A percentile compares a stretch with the other conserved stretches of the same genome.
Evolutionary conservation across 768 basidiomycete species (phyloP).

Genomic region (Tylopilus vinaceipallidus): DNA sequence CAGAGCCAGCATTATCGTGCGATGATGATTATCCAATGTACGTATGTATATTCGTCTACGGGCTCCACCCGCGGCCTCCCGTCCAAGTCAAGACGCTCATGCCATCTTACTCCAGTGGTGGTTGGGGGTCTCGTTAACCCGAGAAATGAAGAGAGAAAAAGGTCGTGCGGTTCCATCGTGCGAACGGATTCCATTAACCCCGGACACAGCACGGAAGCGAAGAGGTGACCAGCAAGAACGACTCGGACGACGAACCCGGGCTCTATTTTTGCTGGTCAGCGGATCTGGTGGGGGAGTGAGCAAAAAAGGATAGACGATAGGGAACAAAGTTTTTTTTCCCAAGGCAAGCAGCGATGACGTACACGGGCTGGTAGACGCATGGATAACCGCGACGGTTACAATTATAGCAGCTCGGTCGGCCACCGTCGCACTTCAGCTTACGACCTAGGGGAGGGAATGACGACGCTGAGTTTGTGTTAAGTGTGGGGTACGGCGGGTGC

Average conservation of each 20-base stretch:
- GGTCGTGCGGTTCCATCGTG: constrained; percentile 18
- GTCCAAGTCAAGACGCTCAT: constrained; percentile 6
- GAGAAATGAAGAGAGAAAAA: constrained; percentile 1
- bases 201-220: constrained; percentile 20
- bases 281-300: constrained; percentile 19
- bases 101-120: constrained; percentile 2
- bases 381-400: constrained; percentile 58
- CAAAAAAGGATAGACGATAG: background rate
- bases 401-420: constrained; percentile 60
- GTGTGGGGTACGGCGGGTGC: background rate
- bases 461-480: background rate
- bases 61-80: constrained; percentile 11
- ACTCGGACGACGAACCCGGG: background rate
- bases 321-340: constrained; percentile 2
- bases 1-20: constrained; percentile 16
- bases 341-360: constrained; percentile 29
- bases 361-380: constrained; percentile 68
- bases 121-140: constrained; percentile 4
- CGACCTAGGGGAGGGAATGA: constrained; percentile 41
- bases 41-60: constrained; percentile 24
- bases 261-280: constrained; percentile 34
- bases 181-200: constrained; percentile 22
- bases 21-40: constrained; percentile 29
- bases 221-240: constrained; percentile 14
- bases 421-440: constrained; percentile 73